Conservation (phyloP, 2,329 filamentous ascomycete species). For the Diaporthe nobilis region DNA sequence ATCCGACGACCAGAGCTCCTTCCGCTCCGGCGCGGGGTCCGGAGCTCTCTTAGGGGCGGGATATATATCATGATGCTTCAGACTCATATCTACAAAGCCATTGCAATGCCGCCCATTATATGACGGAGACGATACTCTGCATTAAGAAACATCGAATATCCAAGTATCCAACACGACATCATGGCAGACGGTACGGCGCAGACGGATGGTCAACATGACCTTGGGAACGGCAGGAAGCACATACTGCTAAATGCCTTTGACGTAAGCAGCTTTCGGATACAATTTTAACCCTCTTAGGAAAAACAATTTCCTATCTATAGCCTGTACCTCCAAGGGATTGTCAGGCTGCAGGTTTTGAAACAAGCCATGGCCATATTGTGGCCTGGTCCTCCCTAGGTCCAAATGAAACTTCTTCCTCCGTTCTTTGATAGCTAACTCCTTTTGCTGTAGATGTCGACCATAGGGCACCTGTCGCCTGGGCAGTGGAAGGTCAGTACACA, state of each 20-base stretch:
- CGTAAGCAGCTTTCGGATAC: background rate
- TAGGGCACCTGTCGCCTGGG: conserved; percentile 75
- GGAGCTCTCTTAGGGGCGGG: background rate
- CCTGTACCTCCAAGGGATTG: no score
- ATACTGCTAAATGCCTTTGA: conserved; percentile 77
- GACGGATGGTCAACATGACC: conserved; percentile 23
- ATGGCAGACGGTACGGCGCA: conserved; percentile 33
- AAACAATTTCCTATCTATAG: no score
- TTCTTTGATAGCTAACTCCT: no score
- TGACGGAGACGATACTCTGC: background rate
- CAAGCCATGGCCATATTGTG: no score
- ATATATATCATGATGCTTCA: conserved; percentile 12
- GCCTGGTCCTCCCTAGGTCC: no score
- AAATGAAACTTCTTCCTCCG: no score
- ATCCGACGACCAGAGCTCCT: background rate
- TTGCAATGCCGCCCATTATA: background rate
- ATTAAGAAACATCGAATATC: no score
- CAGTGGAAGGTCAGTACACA: conserved; percentile 72
- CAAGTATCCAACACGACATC: background rate
- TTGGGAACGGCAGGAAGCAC: conserved; percentile 59
- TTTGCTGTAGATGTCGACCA: conserved; percentile 65
- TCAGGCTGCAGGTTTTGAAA: no score
- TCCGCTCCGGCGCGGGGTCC: conserved; percentile 16
- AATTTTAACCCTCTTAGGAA: no score
- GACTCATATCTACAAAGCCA: background rate